A percentile compares a stretch with the other conserved stretches of the same genome.
Conservation (phyloP, 192 early-diverging fungal species). For the Chytriomyces sp. region DNA sequence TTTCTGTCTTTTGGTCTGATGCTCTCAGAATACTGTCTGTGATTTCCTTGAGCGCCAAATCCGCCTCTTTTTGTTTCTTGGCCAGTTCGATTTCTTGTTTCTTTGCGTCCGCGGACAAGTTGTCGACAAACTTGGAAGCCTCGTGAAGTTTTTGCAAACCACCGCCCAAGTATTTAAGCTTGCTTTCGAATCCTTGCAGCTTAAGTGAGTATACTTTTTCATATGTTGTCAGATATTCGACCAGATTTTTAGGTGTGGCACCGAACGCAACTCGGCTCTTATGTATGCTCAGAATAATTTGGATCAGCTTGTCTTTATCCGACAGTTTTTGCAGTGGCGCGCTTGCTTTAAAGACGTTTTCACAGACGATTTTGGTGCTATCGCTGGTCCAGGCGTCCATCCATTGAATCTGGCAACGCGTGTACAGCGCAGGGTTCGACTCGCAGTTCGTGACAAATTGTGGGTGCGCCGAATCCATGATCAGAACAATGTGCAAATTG, state of each 20-base stretch:
- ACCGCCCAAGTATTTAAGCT: conserved; percentile 54
- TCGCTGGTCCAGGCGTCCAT: conserved; percentile 53
- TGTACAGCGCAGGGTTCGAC: conserved; percentile 64
- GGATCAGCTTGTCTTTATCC: conserved; percentile 44
- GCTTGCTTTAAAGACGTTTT: conserved; percentile 26
- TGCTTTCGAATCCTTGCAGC: conserved; percentile 41
- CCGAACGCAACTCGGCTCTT: conserved; percentile 21
- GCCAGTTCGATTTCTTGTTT: conserved; percentile 53
- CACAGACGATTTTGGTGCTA: conserved; percentile 50
- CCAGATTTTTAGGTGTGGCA: conserved; percentile 51
- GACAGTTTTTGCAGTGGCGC: conserved; percentile 23
- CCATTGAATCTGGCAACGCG: conserved; percentile 60
- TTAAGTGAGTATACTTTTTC: conserved; percentile 49
- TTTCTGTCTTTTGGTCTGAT: conserved; percentile 66
- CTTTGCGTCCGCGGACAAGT: conserved; percentile 57
- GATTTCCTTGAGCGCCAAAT: conserved; percentile 63
- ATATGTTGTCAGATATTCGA: conserved; percentile 51
- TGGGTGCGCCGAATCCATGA: conserved; percentile 51
- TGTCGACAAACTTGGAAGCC: conserved; percentile 61
- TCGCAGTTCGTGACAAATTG: conserved; percentile 52
- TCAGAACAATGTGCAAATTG: conserved; percentile 59
- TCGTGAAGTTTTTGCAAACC: conserved; percentile 63
- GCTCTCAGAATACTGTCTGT: conserved; percentile 68
- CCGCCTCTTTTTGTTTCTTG: conserved; percentile 62
- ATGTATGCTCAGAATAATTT: conserved; percentile 46